Base-by-base conservation (phyloP, 257 asterid species). In the Penstemon eatonii region DNA sequence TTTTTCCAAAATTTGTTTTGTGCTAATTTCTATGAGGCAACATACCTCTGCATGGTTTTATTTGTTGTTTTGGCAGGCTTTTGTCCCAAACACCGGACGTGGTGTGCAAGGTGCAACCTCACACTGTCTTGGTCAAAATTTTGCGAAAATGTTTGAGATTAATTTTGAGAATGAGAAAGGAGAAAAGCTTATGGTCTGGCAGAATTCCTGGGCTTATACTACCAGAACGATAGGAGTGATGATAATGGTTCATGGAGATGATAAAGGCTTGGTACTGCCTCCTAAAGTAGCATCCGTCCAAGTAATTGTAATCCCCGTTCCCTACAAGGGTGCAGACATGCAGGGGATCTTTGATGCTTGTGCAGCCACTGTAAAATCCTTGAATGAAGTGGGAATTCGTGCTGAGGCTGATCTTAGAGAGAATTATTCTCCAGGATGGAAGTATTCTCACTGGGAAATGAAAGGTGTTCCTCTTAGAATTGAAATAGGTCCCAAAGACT, bases 61-160 rank as follows among this genome's bases (percentile, higher is more conserved):
- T 65, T 5, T 42, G 65, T 44, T 53, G 36, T 50, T 56, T 72
- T 72, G 52, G 33, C 81, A 92, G 98, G 98, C 98, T 49, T 93
- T 93, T 79, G 73, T 93, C 60, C 97, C 98, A 41, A 85, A 93
- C 69, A 90, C 96, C 42, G 98, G 98, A 18, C 94, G 98, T 42
- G 98, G 97, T 71, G 89, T 93, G 49, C 98, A 93, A 88, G 97
- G 97, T 80, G 98, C 97, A 51, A 93, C 98, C 62, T 93, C 98
- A n/a, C 98, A 93, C 73, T 93, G 98, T 72, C 79, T 92, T 63
- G 98, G 98, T 49, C 98, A 90, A 74, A 93, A 88, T 76, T 90
- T 93, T 78, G 95, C 99, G 1, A 90, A 85, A 77, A 90, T 88
- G 95, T 90, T 88, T 54, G 99, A 93, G 83, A 93, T 90, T 51